phyloP scores from a whole-genome alignment of 345 rosid genomes.

The Conringia planisiliqua region DNA sequence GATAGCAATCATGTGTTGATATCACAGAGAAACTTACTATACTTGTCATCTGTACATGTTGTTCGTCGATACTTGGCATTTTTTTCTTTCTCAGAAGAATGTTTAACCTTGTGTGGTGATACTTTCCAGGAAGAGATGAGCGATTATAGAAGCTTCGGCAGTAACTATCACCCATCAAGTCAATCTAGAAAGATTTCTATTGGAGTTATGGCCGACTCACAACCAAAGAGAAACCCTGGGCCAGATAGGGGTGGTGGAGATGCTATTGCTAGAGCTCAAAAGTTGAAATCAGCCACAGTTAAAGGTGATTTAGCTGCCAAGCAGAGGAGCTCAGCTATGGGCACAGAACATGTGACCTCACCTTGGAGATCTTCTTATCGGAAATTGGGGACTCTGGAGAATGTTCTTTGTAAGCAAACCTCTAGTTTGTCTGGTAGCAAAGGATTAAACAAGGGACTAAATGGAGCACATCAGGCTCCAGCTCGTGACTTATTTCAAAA shows the following conservation, averaged over 20 bases:
- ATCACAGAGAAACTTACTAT: background rate
- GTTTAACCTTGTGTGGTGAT: slow-evolving; percentile 7
- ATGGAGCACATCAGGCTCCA: slow-evolving; percentile 38
- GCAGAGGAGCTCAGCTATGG: slow-evolving; percentile 40
- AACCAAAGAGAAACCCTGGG: slow-evolving; percentile 39
- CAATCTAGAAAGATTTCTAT: slow-evolving; percentile 82
- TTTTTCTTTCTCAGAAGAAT: background rate
- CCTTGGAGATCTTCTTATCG: slow-evolving; percentile 55
- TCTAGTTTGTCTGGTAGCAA: slow-evolving; percentile 35
- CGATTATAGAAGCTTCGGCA: slow-evolving; percentile 55
- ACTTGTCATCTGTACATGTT: background rate
- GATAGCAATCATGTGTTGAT: background rate
- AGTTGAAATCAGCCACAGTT: slow-evolving; percentile 30
- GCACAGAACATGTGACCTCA: slow-evolving; percentile 42
- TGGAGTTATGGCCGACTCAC: slow-evolving; percentile 62
- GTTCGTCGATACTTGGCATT: background rate
- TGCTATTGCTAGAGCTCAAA: slow-evolving; percentile 32
- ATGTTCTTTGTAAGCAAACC: slow-evolving; percentile 29
- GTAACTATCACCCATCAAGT: slow-evolving; percentile 53
- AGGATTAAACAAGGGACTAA: slow-evolving; percentile 36
- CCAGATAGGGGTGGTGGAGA: slow-evolving; percentile 32
- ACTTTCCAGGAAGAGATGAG: slow-evolving; percentile 53
- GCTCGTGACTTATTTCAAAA: slow-evolving; percentile 15
- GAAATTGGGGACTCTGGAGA: slow-evolving; percentile 39
- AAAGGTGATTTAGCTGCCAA: slow-evolving; percentile 30